Evolutionary conservation across 2,329 filamentous ascomycete species (phyloP), one percentile per base, ranked within the genome.

Genomic region (Colletotrichum sp.): DNA sequence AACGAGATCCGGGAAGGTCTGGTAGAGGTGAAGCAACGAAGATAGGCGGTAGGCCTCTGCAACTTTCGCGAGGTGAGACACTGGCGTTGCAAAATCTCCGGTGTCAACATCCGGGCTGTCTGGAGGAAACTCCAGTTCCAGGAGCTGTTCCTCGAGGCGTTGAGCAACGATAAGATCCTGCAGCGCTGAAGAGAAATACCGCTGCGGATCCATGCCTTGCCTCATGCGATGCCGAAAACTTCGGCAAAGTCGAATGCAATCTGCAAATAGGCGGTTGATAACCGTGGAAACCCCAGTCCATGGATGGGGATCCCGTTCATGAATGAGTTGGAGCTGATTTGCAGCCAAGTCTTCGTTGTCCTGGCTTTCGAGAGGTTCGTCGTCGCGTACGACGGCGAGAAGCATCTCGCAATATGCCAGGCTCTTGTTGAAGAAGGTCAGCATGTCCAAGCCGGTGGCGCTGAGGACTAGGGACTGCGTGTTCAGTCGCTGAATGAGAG

Each of bases 381-480:
- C 83, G 39, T 85, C 83, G 1, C 81, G 83, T 6, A 87, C 84
- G 0, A 87, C 83, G 1, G 84, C 82, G 2, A 85, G 79, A 7
- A 87, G 76, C 80, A 87, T 83, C 55, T 87, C 85, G 75, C 85
- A 85, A 72, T 87, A 87, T 0, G 83, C 79, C 70, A 85, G 78
- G 36, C 85, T 86, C 49, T 85, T 85, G 39, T 84, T 83, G 67
- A 87, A 87, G 30, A 86, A 85, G 1, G 78, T 78, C 7, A 87
- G 63, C 6, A 84, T 76, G 10, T 84, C 79, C 3, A 76, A 68
- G n/a, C 85, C 78, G 4, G 79, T 71, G 0, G 77, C 76, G 2
- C 78, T 78, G 2, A 77, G 76, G 0, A 57, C 49, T 7, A 70
- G 44, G 1, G 78, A 60, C 1, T 81, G 79, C 7, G 79, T 67